These are phyloP conservation scores for Mycena albidolilacea DNA, from an alignment of 768 basidiomycete species.

Conservation along the genomic window DNA sequence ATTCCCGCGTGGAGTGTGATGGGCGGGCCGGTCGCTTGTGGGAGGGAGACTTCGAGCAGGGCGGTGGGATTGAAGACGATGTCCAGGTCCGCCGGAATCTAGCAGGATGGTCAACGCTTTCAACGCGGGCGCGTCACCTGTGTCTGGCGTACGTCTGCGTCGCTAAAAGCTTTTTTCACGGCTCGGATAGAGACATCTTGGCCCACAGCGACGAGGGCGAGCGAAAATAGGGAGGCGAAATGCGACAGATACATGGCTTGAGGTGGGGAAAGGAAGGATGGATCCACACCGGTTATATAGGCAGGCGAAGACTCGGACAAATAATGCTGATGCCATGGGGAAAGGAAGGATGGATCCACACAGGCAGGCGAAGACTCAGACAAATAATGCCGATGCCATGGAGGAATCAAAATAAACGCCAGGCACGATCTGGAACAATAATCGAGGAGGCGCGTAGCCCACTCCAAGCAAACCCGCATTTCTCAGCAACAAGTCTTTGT, in stretches of 20 bases:
- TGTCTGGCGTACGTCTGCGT: conserved; percentile 25
- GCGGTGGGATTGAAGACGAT: conserved; percentile 45
- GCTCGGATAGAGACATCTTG: conserved; percentile 32
- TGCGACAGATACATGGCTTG: conserved; percentile 30
- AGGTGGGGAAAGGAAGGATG: background rate
- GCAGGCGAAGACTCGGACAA: background rate
- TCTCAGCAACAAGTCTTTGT: too few relatives aligned
- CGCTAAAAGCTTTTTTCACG: conserved; percentile 30
- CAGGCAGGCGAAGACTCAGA: background rate
- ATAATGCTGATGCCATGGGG: background rate
- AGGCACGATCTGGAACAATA: background rate
- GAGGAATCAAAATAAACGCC: background rate
- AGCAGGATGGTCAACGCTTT: background rate
- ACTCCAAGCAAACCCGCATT: too few relatives aligned
- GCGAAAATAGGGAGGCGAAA: conserved; percentile 14
- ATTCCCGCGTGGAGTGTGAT: conserved; percentile 48
- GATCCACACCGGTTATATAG: conserved; percentile 11
- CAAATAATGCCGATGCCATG: background rate
- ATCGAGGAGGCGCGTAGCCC: too few relatives aligned
- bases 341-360: background rate
- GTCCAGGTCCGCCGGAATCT: conserved; percentile 44
- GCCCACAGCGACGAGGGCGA: conserved; percentile 24
- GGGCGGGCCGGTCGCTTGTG: conserved; percentile 40
- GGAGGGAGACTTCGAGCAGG: conserved; percentile 47
- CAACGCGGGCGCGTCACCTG: background rate